A percentile compares a stretch with the other conserved stretches of the same genome.
Conservation (phyloP, 2,329 filamentous ascomycete species). For the Epichloe sylvatica region DNA sequence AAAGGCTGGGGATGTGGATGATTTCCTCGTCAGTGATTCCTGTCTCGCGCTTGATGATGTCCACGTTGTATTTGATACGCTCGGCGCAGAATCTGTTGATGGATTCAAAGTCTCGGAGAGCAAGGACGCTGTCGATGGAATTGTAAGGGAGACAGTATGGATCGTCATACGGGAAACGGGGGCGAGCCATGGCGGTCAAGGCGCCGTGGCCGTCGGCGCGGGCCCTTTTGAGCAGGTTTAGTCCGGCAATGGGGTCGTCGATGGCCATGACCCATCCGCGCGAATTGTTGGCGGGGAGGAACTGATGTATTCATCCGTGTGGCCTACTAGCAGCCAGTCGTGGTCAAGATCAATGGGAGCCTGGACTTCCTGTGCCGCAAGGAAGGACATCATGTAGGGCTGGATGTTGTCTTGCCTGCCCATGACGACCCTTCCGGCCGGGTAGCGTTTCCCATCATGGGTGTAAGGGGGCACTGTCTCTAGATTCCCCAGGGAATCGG, state of each 20-base stretch:
- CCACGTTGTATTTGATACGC: conserved; percentile 10
- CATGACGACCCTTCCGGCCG: conserved; percentile 11
- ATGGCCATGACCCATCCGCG: conserved; percentile 15
- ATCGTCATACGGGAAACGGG: neutral
- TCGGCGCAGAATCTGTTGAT: conserved; percentile 4
- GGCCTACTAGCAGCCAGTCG: conserved; percentile 14
- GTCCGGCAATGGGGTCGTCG: conserved; percentile 11
- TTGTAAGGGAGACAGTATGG: neutral
- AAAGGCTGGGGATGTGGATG: conserved; percentile 12
- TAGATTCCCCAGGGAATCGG: conserved; percentile 19
- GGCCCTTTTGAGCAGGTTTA: conserved; percentile 13
- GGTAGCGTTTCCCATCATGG: conserved; percentile 10
- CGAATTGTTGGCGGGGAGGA: conserved; percentile 12
- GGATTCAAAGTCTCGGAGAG: neutral
- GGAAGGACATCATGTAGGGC: conserved; percentile 13
- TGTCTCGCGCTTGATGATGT: conserved; percentile 11
- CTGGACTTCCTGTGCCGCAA: conserved; percentile 21
- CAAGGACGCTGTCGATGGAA: conserved; percentile 3
- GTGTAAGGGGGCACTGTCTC: conserved; percentile 24
- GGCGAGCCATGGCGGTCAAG: neutral
- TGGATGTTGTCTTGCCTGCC: conserved; percentile 4
- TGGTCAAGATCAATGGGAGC: conserved; percentile 19
- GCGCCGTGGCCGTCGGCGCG: conserved; percentile 13
- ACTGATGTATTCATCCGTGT: conserved; percentile 18
- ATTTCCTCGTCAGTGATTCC: conserved; percentile 11